Base-by-base conservation (phyloP, 1,284 basidiomycete genomes). In the Cutaneotrichosporon curvatum region DNA sequence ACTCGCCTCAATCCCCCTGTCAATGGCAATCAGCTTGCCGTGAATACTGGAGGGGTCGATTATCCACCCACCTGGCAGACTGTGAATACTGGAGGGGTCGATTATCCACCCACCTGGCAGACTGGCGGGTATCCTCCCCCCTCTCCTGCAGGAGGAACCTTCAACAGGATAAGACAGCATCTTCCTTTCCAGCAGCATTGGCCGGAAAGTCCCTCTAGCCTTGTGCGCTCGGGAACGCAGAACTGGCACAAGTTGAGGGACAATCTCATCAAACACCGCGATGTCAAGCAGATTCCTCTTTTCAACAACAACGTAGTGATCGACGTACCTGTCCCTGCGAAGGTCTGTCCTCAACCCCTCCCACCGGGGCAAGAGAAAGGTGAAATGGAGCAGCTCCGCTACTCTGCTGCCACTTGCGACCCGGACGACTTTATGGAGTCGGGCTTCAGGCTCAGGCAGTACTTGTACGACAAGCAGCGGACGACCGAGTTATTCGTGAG, bases 361-460 rank as follows among this genome's bases (percentile, higher is more conserved):
- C 85, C 85, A 3, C 56, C 54, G 3, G 57, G 50, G 20, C 78
- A 78, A 66, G 74, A 77, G 77, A 58, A 74, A 74, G 86, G 87
- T 50, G 87, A 90, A 66, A 84, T 85, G 76, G 80, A 81, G 47
- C 87, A 84, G 72, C 79, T 92, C 79, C 76, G 89, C 35, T 76
- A 75, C 62, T 67, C 70, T 0, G 75, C 70, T 1, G 72, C 62
- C 53, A 68, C 73, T 3, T 75, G 73, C 56, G 76, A 78, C 55
- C 75, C 76, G 1, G 75, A 79, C 59, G 76, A 78, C 48, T 79
- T 78, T 45, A 72, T 71, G 48, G 46, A 57, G 16, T 53, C 51
- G 45, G 82, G 83, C 52, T 92, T 89, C 70, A 81, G 84, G 2
- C 78, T 95, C 14, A 76, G 89, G 19, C 89, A 82, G n/a, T 90